Percentiles rank a stretch among this genome's conserved stretches.
These are phyloP conservation scores for Hyphodiscus hymeniophilus DNA, from an alignment of 495 filamentous ascomycete species.

Conservation along the genomic window DNA sequence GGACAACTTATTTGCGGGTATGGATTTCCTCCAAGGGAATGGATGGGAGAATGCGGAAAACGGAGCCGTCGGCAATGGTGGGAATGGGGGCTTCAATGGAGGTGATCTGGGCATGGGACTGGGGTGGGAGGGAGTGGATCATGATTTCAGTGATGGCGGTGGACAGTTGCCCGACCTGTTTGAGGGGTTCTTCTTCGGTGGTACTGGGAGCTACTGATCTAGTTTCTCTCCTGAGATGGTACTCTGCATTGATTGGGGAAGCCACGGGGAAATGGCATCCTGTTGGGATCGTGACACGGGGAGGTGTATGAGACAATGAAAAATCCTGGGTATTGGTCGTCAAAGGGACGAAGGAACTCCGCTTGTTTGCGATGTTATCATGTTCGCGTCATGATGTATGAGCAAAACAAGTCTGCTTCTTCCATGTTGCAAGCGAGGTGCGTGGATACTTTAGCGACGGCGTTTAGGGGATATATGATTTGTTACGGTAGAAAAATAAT, in stretches of 20 bases:
- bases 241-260: too few relatives aligned
- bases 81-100: slow-evolving; percentile 1
- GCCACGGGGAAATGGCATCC: too few relatives aligned
- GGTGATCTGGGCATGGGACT: slow-evolving; percentile 60
- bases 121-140: slow-evolving; percentile 59
- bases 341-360: too few relatives aligned
- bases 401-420: too few relatives aligned
- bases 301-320: too few relatives aligned
- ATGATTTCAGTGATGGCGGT: slow-evolving; percentile 72
- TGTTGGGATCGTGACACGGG: too few relatives aligned
- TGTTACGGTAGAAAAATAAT: too few relatives aligned
- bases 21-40: slow-evolving; percentile 18
- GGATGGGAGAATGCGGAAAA: slow-evolving; percentile 17
- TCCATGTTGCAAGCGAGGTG: too few relatives aligned
- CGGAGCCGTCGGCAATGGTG: slow-evolving; percentile 24
- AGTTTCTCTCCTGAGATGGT: neutral
- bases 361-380: too few relatives aligned
- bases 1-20: slow-evolving; percentile 6
- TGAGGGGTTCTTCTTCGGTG: slow-evolving; percentile 89
- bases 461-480: too few relatives aligned
- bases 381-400: too few relatives aligned
- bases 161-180: slow-evolving; percentile 68
- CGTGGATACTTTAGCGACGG: too few relatives aligned
- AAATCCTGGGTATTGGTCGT: neutral
- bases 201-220: slow-evolving; percentile 16